These are phyloP conservation scores for Arabis hirsuta DNA, from an alignment of 345 rosid species.

Conservation along the genomic window DNA sequence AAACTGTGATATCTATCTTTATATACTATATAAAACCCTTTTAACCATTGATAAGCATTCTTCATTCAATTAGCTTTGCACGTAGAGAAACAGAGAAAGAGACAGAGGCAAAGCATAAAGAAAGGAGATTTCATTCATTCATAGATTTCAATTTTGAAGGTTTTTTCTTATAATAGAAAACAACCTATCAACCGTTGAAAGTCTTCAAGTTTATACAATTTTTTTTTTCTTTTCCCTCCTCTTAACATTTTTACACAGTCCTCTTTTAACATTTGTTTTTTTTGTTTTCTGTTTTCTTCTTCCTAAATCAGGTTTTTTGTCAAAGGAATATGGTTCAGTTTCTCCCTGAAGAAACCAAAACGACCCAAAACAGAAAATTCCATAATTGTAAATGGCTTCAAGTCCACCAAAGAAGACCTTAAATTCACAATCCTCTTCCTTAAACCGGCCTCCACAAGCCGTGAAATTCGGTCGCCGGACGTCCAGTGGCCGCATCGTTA, in stretches of 20 bases:
- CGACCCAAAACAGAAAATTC: conserved; percentile 31
- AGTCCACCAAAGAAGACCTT: conserved; percentile 52
- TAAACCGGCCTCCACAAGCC: conserved; percentile 57
- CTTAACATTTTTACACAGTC: conserved; percentile 30
- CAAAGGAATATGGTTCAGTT: conserved; percentile 44
- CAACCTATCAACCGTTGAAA: conserved; percentile 34
- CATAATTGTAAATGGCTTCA: conserved; percentile 44
- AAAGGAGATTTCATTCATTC: conserved; percentile 37
- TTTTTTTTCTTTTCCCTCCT: conserved; percentile 27
- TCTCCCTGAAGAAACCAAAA: conserved; percentile 37
- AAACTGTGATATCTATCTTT: conserved; percentile 4
- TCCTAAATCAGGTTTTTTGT: conserved; percentile 41
- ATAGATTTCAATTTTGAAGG: conserved; percentile 14
- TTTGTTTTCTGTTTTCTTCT: background rate
- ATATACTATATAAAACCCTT: background rate
- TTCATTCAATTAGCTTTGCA: conserved; percentile 23
- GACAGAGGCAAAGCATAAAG: conserved; percentile 40
- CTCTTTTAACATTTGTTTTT: background rate
- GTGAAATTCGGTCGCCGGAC: conserved; percentile 71
- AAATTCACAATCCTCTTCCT: conserved; percentile 49
- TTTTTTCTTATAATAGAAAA: conserved; percentile 39
- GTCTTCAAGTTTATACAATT: conserved; percentile 17
- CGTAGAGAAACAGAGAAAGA: conserved; percentile 2
- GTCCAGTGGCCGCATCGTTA: conserved; percentile 68
- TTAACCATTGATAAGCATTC: conserved; percentile 6